A percentile compares a stretch with the other conserved stretches of the same genome.
Conservation (phyloP, 2,329 filamentous ascomycete genomes). For the Penicillium fuscoglaucum region DNA sequence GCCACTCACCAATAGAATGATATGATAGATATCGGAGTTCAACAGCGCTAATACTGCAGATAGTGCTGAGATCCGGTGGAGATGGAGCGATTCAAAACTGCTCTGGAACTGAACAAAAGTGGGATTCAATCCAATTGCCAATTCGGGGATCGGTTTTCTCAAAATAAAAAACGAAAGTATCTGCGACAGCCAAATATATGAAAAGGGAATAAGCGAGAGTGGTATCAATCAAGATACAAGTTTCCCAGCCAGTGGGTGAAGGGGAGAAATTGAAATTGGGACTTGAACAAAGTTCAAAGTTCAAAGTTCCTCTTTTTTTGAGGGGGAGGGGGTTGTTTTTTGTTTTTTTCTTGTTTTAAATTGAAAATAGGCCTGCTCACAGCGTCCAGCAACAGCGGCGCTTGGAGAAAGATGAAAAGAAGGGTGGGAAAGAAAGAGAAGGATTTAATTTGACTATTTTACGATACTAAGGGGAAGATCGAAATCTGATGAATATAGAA, state of each 20-base stretch:
- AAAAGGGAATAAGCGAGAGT: conserved; percentile 19
- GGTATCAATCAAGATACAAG: conserved; percentile 24
- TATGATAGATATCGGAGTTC: not conserved
- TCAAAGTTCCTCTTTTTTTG: conserved; percentile 13
- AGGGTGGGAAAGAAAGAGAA: conserved; percentile 16
- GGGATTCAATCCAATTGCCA: not conserved
- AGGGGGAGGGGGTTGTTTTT: not conserved
- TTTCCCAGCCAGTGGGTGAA: conserved; percentile 33
- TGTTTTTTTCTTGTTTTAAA: not conserved
- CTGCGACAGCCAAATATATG: conserved; percentile 11
- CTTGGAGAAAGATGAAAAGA: conserved; percentile 29
- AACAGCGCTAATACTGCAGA: conserved; percentile 2
- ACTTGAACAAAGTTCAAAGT: conserved; percentile 9
- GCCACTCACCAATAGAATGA: conserved; percentile 5
- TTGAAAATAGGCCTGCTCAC: conserved; percentile 37
- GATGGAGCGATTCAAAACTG: conserved; percentile 10
- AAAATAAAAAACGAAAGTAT: conserved; percentile 3
- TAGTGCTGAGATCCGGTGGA: not conserved
- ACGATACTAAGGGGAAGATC: not conserved
- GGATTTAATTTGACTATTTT: not conserved
- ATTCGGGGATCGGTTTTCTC: not conserved
- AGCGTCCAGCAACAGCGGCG: conserved; percentile 39
- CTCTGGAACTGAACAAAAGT: not conserved
- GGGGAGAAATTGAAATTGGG: conserved; percentile 21
- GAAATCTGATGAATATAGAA: not conserved